phyloP scores from a whole-genome alignment of 1,284 basidiomycete genomes.

The Pseudozyma tsukubaensis region DNA sequence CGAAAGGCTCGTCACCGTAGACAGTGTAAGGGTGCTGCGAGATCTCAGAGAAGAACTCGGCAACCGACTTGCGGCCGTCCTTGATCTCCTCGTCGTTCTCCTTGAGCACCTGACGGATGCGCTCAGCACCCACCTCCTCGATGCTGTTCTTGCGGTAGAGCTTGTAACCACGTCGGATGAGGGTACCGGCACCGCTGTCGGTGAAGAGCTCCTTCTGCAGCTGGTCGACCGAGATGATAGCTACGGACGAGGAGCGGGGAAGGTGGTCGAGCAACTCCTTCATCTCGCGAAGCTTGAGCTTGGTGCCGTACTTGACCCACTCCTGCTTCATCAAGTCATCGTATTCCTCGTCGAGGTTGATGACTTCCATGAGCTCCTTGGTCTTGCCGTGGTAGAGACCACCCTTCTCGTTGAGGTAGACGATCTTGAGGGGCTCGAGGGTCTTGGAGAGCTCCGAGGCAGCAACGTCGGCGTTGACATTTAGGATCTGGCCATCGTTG shows the following conservation, averaged over 20 bases:
- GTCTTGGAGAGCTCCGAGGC: conserved; percentile 68
- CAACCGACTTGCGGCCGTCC: conserved; percentile 84
- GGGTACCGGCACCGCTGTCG: conserved; percentile 95
- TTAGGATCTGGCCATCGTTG: conserved; percentile 68
- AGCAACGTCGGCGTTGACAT: conserved; percentile 68
- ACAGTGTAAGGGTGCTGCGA: conserved; percentile 81
- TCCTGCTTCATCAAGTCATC: conserved; percentile 95
- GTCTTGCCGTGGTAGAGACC: conserved; percentile 94
- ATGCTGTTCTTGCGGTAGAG: conserved; percentile 88
- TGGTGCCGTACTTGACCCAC: conserved; percentile 99
- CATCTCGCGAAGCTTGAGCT: conserved; percentile 98
- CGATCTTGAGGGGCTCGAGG: conserved; percentile 80
- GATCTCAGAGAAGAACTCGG: conserved; percentile 85
- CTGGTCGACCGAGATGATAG: conserved; percentile 92
- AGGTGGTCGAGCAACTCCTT: conserved; percentile 99
- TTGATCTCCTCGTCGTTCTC: conserved; percentile 94
- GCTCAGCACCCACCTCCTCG: conserved; percentile 87
- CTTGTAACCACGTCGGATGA: conserved; percentile 97
- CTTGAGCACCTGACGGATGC: conserved; percentile 75
- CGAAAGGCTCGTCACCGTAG: conserved; percentile 96
- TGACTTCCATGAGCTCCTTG: conserved; percentile 78
- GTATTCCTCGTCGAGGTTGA: conserved; percentile 99
- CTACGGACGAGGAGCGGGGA: conserved; percentile 95
- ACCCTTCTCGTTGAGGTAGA: conserved; percentile 98
- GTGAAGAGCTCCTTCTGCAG: conserved; percentile 99